Conservation (phyloP, 2,329 filamentous ascomycete species). For the Trichoderma endophyticum region DNA sequence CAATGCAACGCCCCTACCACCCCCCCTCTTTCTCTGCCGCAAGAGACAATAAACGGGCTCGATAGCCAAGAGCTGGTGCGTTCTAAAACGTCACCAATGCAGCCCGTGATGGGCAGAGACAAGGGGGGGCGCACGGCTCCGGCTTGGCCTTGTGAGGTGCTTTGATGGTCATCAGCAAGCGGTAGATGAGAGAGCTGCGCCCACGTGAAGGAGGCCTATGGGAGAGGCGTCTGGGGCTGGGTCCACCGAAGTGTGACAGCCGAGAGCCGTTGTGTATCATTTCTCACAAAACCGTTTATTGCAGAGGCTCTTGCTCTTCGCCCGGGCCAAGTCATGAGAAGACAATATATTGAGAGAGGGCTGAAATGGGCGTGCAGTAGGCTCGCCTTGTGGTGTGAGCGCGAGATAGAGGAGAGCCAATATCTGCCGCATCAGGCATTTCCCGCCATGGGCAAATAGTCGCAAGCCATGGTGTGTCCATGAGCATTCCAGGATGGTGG, state of each 20-base stretch:
- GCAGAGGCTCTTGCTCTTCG: neutral
- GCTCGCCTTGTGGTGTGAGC: neutral
- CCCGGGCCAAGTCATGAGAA: slow-evolving; percentile 7
- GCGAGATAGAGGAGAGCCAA: neutral
- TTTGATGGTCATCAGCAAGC: slow-evolving; percentile 25
- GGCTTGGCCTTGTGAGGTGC: slow-evolving; percentile 27
- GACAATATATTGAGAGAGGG: neutral
- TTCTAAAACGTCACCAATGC: slow-evolving; percentile 16
- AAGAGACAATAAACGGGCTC: neutral
- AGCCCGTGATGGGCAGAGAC: slow-evolving; percentile 2
- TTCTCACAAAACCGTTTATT: neutral
- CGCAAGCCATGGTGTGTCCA: neutral
- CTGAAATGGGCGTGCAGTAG: neutral
- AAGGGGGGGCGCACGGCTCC: neutral
- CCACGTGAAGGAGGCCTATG: slow-evolving; percentile 26
- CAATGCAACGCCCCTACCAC: neutral
- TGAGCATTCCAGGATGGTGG: slow-evolving; percentile 2
- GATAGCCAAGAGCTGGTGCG: neutral
- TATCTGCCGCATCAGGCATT: neutral
- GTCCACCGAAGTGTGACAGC: neutral
- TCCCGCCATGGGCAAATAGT: neutral
- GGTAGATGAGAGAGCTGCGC: slow-evolving; percentile 21
- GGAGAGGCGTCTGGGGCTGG: slow-evolving; percentile 1
- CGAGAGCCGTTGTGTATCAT: neutral
- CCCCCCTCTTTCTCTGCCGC: neutral